phyloP scores from a whole-genome alignment of 1,284 basidiomycete genomes.

The Phylloboletellus chloephorus region DNA sequence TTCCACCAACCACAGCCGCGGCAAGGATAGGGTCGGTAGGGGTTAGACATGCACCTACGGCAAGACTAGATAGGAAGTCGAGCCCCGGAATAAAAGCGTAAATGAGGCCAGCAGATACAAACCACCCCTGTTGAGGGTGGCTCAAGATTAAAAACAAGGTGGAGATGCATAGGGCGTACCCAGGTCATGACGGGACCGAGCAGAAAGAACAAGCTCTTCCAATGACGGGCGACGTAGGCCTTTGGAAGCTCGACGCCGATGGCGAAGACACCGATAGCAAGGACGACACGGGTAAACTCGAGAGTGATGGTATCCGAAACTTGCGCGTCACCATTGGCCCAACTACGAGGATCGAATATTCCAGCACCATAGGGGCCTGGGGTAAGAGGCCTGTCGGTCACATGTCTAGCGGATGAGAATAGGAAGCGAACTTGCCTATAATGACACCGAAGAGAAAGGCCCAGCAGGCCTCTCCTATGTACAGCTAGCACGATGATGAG shows the following conservation, averaged over 20 bases:
- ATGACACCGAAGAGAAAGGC: constrained; percentile 94
- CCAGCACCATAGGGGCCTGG: constrained; percentile 80
- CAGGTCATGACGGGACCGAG: constrained; percentile 88
- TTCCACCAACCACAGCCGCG: constrained; percentile 90
- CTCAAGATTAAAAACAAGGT: constrained; percentile 10
- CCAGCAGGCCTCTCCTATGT: constrained; percentile 95
- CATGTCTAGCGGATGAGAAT: constrained; percentile 13
- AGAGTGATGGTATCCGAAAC: constrained; percentile 70
- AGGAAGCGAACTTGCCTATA: constrained; percentile 50
- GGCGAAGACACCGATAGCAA: constrained; percentile 96
- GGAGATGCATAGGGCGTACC: constrained; percentile 43
- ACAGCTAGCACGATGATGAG: constrained; percentile 49
- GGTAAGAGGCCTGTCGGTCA: constrained; percentile 4
- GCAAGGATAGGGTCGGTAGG: constrained; percentile 95
- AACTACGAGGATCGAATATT: constrained; percentile 82
- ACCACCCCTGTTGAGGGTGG: constrained; percentile 66
- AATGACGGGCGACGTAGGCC: constrained; percentile 87
- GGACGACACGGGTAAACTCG: constrained; percentile 92
- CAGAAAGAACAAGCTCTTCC: constrained; percentile 84
- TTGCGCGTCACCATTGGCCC: constrained; percentile 58
- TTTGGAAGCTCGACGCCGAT: constrained; percentile 96
- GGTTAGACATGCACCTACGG: constrained; percentile 90
- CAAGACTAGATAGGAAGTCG: constrained; percentile 81
- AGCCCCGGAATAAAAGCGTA: constrained; percentile 85
- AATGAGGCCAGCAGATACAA: constrained; percentile 84